Conservation (phyloP, 345 rosid genomes). For the Geranium brycei region DNA sequence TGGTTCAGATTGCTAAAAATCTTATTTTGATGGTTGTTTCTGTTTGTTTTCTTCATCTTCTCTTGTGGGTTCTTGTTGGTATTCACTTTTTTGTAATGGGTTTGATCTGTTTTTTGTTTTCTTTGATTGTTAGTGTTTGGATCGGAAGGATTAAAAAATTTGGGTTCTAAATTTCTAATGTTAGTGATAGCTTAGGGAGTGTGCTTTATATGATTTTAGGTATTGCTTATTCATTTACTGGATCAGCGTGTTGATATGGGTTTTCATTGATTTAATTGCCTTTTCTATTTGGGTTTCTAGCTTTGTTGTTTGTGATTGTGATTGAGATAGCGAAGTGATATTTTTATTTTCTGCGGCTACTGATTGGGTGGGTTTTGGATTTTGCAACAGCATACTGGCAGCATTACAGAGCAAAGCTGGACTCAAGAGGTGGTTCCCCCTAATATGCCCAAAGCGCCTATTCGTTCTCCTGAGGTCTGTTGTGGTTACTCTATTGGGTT, state of each 20-base stretch:
- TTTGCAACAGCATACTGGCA: background rate
- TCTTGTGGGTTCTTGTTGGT: background rate
- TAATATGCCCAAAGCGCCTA: background rate
- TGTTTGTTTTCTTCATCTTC: background rate
- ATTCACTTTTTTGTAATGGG: no score
- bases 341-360: background rate
- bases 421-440: background rate
- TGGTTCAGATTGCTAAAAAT: no score
- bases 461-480: background rate
- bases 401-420: background rate
- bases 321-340: no score
- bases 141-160: no score
- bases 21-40: background rate
- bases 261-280: no score
- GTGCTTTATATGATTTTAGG: background rate
- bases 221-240: background rate
- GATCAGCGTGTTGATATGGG: background rate
- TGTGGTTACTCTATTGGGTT: background rate
- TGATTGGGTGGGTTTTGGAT: background rate
- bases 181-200: background rate
- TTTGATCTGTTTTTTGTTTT: background rate
- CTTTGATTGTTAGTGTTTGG: background rate
- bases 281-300: background rate
- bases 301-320: no score
- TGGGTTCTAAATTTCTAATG: no score